Conservation (phyloP, 306 rosid genomes). For the Betula pendula region DNA sequence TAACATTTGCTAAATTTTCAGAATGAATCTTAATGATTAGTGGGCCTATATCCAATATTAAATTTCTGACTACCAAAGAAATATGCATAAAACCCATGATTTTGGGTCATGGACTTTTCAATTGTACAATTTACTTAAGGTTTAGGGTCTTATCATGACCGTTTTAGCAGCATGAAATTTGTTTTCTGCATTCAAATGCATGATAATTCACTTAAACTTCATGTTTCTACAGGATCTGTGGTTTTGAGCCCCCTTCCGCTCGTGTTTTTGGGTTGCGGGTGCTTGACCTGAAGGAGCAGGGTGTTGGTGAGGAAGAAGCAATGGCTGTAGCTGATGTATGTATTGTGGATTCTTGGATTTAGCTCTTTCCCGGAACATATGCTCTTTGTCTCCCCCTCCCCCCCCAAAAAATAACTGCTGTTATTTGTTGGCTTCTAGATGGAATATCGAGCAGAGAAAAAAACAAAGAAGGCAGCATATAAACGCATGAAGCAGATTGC, state of each 20-base stretch:
- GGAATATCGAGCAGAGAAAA: constrained; percentile 74
- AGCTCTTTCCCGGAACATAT: not conserved
- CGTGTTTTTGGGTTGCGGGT: constrained; percentile 70
- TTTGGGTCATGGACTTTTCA: not conserved
- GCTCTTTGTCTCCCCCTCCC: not conserved
- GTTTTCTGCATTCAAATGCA: constrained; percentile 16
- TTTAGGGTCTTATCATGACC: constrained; percentile 2
- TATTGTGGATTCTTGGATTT: constrained; percentile 12
- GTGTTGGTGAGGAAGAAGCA: constrained; percentile 74
- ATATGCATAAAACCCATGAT: not conserved
- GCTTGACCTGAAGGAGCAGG: constrained; percentile 73
- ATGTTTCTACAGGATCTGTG: constrained; percentile 59
- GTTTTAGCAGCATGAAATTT: constrained; percentile 10
- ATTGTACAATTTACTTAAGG: not conserved
- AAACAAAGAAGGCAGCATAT: constrained; percentile 74
- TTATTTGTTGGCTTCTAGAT: constrained; percentile 46
- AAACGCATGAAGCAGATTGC: constrained; percentile 64
- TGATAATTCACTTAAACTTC: constrained; percentile 8
- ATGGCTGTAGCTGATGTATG: constrained; percentile 78
- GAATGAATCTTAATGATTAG: not conserved
- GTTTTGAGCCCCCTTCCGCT: constrained; percentile 76
- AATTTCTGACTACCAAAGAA: not conserved
- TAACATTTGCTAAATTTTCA: not conserved
- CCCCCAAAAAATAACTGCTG: not conserved
- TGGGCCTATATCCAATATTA: not conserved